Evolutionary conservation across 164 flowering plant genomes (phyloP).

Genomic region (Magnolia kwangsiensis): DNA sequence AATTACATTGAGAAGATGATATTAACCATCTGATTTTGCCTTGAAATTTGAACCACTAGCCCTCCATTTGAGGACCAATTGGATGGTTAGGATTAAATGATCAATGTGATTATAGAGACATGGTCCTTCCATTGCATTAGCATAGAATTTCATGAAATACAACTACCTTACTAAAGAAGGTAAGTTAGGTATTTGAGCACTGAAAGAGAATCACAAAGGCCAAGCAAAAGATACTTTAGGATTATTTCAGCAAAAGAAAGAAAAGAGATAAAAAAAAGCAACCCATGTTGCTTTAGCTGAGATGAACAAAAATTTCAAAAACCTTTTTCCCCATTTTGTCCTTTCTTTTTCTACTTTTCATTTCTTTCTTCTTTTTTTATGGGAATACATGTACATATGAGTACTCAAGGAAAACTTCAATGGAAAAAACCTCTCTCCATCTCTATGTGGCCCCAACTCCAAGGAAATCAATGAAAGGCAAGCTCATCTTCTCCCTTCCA

Average conservation of each 20-base stretch:
- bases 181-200: too few relatives aligned
- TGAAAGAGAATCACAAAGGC: too few relatives aligned
- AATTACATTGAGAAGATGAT: too few relatives aligned
- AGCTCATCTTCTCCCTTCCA: conserved; percentile 15
- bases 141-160: too few relatives aligned
- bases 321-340: not conserved
- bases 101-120: too few relatives aligned
- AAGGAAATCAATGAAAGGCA: conserved; percentile 59
- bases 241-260: not conserved
- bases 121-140: too few relatives aligned
- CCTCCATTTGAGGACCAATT: too few relatives aligned
- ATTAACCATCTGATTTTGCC: too few relatives aligned
- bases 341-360: not conserved
- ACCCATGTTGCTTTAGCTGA: conserved; percentile 4
- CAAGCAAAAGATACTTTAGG: not conserved
- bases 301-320: conserved; percentile 3
- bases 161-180: too few relatives aligned
- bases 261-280: not conserved
- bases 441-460: conserved; percentile 47
- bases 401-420: not conserved
- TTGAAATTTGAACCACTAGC: too few relatives aligned
- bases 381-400: conserved; percentile 9
- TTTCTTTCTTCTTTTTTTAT: conserved; percentile 4
- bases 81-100: too few relatives aligned
- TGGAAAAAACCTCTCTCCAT: not conserved